phyloP scores from a whole-genome alignment of 2,329 filamentous ascomycete genomes.

The Dactylellina leptospora region DNA sequence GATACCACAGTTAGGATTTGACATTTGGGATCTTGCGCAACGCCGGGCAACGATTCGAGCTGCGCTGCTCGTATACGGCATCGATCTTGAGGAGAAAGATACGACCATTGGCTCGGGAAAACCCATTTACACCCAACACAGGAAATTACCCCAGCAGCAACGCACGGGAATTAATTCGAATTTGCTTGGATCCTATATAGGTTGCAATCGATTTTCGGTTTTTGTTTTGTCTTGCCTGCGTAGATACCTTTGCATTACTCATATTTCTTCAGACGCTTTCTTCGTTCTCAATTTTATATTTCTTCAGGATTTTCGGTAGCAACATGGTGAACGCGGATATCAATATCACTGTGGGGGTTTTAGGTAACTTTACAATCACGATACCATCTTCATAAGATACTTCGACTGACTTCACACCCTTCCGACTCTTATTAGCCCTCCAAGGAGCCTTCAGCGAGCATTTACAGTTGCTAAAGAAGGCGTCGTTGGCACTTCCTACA shows the following conservation, averaged over 20 bases:
- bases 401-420: too few relatives aligned
- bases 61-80: neutral
- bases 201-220: too few relatives aligned
- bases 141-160: constrained; percentile 45
- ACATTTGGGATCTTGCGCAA: neutral
- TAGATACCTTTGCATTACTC: too few relatives aligned
- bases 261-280: too few relatives aligned
- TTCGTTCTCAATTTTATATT: too few relatives aligned
- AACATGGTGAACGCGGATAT: constrained; percentile 46
- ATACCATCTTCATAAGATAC: too few relatives aligned
- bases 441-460: constrained; percentile 96
- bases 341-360: constrained; percentile 41
- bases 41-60: neutral
- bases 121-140: constrained; percentile 22
- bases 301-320: too few relatives aligned
- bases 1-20: neutral
- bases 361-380: constrained; percentile 40
- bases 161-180: too few relatives aligned
- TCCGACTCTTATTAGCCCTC: too few relatives aligned
- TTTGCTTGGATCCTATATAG: too few relatives aligned
- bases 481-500: constrained; percentile 64
- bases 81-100: constrained; percentile 14
- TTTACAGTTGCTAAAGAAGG: constrained; percentile 75
- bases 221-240: neutral
- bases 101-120: constrained; percentile 25